Conservation (phyloP, 2,329 filamentous ascomycete genomes). For the Tricladium varicosporioides region DNA sequence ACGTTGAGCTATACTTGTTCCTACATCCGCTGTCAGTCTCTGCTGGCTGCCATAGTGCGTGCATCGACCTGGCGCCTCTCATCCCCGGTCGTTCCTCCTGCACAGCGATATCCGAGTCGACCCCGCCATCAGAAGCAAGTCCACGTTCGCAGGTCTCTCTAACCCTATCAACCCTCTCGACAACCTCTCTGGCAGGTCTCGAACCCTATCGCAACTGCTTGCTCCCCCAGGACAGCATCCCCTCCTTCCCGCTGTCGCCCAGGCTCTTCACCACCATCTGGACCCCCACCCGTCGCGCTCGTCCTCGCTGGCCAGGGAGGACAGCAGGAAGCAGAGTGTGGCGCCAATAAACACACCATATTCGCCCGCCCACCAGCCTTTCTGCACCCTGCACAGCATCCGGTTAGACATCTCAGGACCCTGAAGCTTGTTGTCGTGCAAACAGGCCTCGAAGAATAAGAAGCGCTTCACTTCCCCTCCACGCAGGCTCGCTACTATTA, state of each 20-base stretch:
- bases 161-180: neutral
- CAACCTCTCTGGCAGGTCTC: neutral
- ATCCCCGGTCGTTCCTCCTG: neutral
- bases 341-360: neutral
- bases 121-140: slow-evolving; percentile 9
- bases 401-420: slow-evolving; percentile 16
- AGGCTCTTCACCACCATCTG: neutral
- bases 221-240: neutral
- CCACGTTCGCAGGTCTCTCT: neutral
- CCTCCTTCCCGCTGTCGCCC: neutral
- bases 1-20: neutral
- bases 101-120: neutral
- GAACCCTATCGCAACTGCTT: neutral
- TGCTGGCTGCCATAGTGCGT: neutral
- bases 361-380: neutral
- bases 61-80: neutral
- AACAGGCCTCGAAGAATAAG: slow-evolving; percentile 16
- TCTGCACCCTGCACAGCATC: slow-evolving; percentile 24
- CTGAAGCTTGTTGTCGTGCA: slow-evolving; percentile 11
- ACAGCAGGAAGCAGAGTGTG: neutral
- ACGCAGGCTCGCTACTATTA: neutral
- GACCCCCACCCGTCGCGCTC: neutral
- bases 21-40: neutral
- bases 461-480: slow-evolving; percentile 16
- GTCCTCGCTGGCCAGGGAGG: neutral